Conservation (phyloP, 495 filamentous ascomycete genomes). For the Gamarada debralockiae region DNA sequence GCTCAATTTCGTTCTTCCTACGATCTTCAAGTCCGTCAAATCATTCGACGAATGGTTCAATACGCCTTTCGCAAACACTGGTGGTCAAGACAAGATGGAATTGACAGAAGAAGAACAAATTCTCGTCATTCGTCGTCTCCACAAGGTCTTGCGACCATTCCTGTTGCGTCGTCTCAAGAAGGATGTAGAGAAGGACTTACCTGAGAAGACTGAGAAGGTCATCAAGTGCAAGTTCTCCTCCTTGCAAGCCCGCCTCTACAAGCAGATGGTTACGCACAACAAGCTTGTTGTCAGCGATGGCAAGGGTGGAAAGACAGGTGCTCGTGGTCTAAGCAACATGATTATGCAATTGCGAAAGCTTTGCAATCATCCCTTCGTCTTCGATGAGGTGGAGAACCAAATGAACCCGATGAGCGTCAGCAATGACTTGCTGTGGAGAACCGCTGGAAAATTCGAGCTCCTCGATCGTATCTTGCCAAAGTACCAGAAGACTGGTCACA, state of each 20-base stretch:
- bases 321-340: constrained; percentile 98
- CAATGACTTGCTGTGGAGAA: constrained; percentile 94
- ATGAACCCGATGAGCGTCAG: constrained; percentile 86
- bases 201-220: constrained; percentile 97
- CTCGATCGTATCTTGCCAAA: constrained; percentile 91
- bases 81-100: constrained; percentile 97
- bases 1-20: constrained; percentile 96
- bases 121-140: constrained; percentile 94
- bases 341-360: constrained; percentile 99
- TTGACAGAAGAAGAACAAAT: constrained; percentile 98
- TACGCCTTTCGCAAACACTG: constrained; percentile 97
- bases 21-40: constrained; percentile 98
- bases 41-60: constrained; percentile 99
- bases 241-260: constrained; percentile 88
- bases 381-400: constrained; percentile 94
- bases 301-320: constrained; percentile 91
- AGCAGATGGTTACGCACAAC: constrained; percentile 92
- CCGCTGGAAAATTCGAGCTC: constrained; percentile 94
- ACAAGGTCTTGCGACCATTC: constrained; percentile 97
- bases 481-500: constrained; percentile 82
- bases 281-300: constrained; percentile 90
- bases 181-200: constrained; percentile 97
- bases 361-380: constrained; percentile 98
- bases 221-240: constrained; percentile 99
- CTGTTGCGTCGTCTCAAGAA: constrained; percentile 97